Base-by-base conservation (phyloP, 164 flowering plant genomes). In the Cinnamomum chago region DNA sequence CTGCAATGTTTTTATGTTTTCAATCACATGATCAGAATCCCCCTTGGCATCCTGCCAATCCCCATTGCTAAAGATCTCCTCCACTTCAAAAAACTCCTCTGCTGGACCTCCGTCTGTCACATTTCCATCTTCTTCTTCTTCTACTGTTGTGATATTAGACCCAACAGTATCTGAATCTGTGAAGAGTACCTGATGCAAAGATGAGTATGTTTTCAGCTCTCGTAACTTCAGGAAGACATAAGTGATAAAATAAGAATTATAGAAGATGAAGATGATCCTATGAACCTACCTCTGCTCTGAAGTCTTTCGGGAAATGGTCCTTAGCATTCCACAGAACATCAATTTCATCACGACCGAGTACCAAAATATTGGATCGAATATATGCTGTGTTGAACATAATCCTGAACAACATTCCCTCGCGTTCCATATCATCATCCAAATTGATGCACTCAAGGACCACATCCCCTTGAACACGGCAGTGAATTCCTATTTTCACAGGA, bases 41-140 rank as follows among this genome's bases (percentile, higher is more conserved):
- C 75, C 84, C 78, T 80, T 90, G 25, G 76, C 87, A 35, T 87
- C 90, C 12, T 76, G 83, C 17, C 62, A 88, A 70, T 88, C 92
- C 3, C 79, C 83, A 84, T 81, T 88, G 87, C 92, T 91, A 73
- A 95, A 95, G 47, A 89, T 89, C 87, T 95, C 98, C 79, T 93
- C 97, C 71, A 86, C 99, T 87, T 95, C 98, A 85, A 86, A 93
- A 78, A 95, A 95, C 76, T 93, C 98, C 78, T 95, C 97, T 47
- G 90, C 85, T 58, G 91, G 84, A 79, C 85, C 84, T 74, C 76
- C 78, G 71, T 86, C 97, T 33, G 74, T 74, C 75, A 86, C 92
- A 80, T 79, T 85, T 28, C 75, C 92, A 82, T 89, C 92, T 80
- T 83, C 90, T 66, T 75, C 76, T 18, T 35, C 81, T 50, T 74